Evolutionary conservation across 1,284 basidiomycete genomes (phyloP), one percentile per base, ranked within the genome.

Genomic region (Cerioporus squamosus): DNA sequence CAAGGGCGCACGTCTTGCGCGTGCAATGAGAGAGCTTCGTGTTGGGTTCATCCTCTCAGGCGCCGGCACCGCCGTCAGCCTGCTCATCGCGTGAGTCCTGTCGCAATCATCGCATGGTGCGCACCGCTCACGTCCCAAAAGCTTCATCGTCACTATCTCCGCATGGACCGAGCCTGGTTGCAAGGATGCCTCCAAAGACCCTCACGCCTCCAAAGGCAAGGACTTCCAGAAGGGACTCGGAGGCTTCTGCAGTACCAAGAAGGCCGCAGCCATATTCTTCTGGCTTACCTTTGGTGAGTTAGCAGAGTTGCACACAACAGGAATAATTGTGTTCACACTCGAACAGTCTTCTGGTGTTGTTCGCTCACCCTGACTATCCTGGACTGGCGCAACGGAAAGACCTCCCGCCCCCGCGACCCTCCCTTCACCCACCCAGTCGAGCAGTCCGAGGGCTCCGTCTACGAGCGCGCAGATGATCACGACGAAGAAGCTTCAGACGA

Each of bases 211-310:
- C 49, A 77, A 83, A 17, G 91, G 92, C 9, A 81, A 88, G 49
- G 81, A 76, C 54, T 97, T 89, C 73, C 83, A 83, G 66, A 79
- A 80, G 12, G 91, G 79, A 7, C 78, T 97, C 6, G 72, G 80
- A 12, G 85, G 88, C 1, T 96, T 91, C 90, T 97, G 94, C 74
- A 85, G 80, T 62, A 95, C 94, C 7, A 95, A 96, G 77, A 94
- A 93, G 69, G 94, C 94, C 3, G 91, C 83, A 0, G 84, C 85
- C 7, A 84, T 95, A 53, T 95, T 97, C 74, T 90, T 94, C 71
- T 95, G 94, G 94, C 73, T 94, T n/a, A 78, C 83, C 1, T 89
- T 91, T 55, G 80, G 88, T 90, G 60, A 51, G 72, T 71, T 17
- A 14, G 20, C 36, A 14, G 7, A 22, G 18, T 33, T n/a, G 18